Evolutionary conservation across 1,284 basidiomycete species (phyloP).

Genomic region (Fomitopsis schrenkii): DNA sequence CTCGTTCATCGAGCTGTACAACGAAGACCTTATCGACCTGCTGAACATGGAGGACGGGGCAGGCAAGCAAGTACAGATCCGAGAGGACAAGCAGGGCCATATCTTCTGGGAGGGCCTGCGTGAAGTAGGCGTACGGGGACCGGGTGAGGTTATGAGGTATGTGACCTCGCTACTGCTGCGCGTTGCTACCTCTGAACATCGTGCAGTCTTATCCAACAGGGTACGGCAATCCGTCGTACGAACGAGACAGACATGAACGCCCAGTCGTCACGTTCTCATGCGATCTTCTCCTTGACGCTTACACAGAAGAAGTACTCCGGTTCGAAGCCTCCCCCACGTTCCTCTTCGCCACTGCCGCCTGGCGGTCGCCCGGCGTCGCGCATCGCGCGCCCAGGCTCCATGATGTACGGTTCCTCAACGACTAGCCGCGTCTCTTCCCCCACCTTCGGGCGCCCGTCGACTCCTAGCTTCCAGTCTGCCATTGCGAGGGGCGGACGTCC

Average conservation of each 20-base stretch:
- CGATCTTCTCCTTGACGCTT: conserved; percentile 95
- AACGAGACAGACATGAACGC: conserved; percentile 99
- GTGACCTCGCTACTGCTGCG: conserved; percentile 27
- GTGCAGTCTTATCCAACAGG: conserved; percentile 74
- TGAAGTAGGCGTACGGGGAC: conserved; percentile 82
- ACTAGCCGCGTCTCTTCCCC: conserved; percentile 62
- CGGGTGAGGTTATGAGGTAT: conserved; percentile 88
- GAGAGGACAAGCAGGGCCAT: conserved; percentile 94
- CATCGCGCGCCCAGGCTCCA: conserved; percentile 71
- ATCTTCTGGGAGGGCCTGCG: conserved; percentile 97
- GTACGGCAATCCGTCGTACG: conserved; percentile 87
- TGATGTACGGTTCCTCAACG: conserved; percentile 42
- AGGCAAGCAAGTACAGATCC: conserved; percentile 83
- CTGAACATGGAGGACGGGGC: conserved; percentile 69
- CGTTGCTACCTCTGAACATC: neutral
- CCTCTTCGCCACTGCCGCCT: conserved; percentile 69
- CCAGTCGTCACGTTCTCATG: conserved; percentile 96
- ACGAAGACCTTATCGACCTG: conserved; percentile 93
- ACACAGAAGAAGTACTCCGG: conserved; percentile 82
- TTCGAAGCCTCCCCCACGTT: conserved; percentile 61
- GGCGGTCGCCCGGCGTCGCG: conserved; percentile 73
- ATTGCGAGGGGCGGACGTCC: conserved; percentile 76
- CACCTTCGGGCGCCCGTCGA: conserved; percentile 68
- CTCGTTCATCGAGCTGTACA: conserved; percentile 96
- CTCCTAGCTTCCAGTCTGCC: conserved; percentile 70